Conservation (phyloP, 345 rosid species). For the Abelmoschus esculentus region DNA sequence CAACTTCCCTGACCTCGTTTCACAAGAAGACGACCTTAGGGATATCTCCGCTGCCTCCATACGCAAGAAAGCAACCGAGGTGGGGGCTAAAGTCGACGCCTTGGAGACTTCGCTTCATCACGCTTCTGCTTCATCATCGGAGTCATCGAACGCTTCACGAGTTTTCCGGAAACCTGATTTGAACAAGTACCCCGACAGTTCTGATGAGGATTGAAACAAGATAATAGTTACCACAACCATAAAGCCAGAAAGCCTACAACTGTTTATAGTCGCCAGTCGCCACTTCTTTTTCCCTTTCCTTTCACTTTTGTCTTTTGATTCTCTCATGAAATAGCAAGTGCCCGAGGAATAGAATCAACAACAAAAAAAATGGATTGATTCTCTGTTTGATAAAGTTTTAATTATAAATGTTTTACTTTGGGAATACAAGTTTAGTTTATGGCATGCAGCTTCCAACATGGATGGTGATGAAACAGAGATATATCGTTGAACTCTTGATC, state of each 20-base stretch:
- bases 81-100: constrained; percentile 61
- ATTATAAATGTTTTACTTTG: background rate
- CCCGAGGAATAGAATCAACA: constrained; percentile 5
- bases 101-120: constrained; percentile 19
- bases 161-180: constrained; percentile 38
- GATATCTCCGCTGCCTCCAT: constrained; percentile 46
- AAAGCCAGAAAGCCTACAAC: background rate
- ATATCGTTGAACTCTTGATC: background rate
- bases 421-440: background rate
- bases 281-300: background rate
- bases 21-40: constrained; percentile 33
- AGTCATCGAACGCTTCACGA: constrained; percentile 16
- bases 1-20: constrained; percentile 52
- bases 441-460: constrained; percentile 5
- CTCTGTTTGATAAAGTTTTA: constrained; percentile 4
- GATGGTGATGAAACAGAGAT: background rate
- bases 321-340: background rate
- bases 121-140: constrained; percentile 10
- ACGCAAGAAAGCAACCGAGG: constrained; percentile 60
- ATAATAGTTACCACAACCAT: background rate
- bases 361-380: constrained; percentile 12
- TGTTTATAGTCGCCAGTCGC: constrained; percentile 3
- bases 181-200: constrained; percentile 48
- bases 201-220: constrained; percentile 27
- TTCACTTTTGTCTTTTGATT: background rate